Conservation (phyloP, 495 filamentous ascomycete genomes). For the Aspergillus conjunctus region DNA sequence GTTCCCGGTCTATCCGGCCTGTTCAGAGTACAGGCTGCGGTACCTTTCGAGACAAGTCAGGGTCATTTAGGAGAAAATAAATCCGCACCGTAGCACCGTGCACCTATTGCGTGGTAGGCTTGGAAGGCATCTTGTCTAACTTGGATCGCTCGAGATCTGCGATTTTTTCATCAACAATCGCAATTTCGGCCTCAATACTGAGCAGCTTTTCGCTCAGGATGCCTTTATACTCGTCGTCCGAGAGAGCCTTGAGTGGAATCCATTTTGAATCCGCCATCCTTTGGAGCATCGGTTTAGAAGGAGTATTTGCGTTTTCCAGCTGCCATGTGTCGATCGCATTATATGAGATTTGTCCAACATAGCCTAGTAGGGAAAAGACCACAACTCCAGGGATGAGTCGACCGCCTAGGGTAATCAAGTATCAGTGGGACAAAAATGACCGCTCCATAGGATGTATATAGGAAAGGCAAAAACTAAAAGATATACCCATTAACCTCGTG, state of each 20-base stretch:
- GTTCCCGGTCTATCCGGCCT: neutral
- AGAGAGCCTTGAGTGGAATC: constrained; percentile 76
- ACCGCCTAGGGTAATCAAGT: constrained; percentile 36
- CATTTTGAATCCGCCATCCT: constrained; percentile 67
- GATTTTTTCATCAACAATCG: constrained; percentile 83
- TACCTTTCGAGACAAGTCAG: neutral
- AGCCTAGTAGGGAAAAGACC: constrained; percentile 65
- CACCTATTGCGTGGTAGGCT: constrained; percentile 9
- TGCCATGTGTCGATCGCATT: constrained; percentile 55
- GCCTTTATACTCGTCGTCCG: constrained; percentile 75
- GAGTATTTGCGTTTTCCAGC: constrained; percentile 37
- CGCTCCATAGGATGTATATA: neutral
- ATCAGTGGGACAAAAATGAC: constrained; percentile 8
- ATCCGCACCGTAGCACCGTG: neutral
- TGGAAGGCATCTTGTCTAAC: constrained; percentile 25
- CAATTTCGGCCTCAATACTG: constrained; percentile 79
- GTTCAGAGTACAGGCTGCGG: neutral
- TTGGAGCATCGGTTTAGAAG: constrained; percentile 47
- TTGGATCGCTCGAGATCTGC: constrained; percentile 50
- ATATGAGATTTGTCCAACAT: constrained; percentile 60
- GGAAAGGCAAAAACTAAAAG: neutral
- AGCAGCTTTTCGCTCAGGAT: constrained; percentile 79
- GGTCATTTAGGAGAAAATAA: neutral
- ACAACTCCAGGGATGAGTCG: constrained; percentile 60
- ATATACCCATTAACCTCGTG: constrained; percentile 65